Evolutionary conservation across 192 early-diverging fungal species (phyloP), one percentile per base, ranked within the genome.

Genomic region (Coemansia sp.): DNA sequence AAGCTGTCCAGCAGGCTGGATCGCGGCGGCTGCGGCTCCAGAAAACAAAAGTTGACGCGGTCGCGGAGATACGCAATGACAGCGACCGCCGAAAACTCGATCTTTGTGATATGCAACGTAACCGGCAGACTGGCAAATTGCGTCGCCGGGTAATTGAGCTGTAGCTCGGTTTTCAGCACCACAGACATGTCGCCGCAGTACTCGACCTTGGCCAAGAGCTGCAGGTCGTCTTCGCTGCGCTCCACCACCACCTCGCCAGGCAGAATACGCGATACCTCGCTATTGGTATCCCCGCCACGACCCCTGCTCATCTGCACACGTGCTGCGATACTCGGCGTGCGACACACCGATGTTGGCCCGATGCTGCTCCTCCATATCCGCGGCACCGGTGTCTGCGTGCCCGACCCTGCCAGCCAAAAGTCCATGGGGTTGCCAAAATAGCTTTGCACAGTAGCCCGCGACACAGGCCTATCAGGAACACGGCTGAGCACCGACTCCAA

Each of bases 111-210:
- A 17, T 80, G 77, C 36, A 94, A 65, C 9, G 86, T 85, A 18
- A 94, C 89, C 0, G 93, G 93, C 14, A 94, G 64, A 14, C 86
- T 88, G 81, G 90, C 83, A 73, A 94, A 93, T 60, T 88, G 86
- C 63, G 87, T 71, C 8, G 88, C 89, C 8, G 91, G 90, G 73
- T 94, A 91, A 72, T 93, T 91, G 70, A 94, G 87, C 18, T 87
- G 78, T 28, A 94, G 61, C 68, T 90, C 88, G 1, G 90, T 93
- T 15, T 81, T 56, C 1, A 94, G 67, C 14, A 88, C 86, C 74
- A 92, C 85, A 4, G 83, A 79, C 89, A 94, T 90, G 64, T 91
- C 85, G 20, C 93, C 92, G 45, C 86, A 83, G 64, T 94, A 94
- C n/a, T 82, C 66, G 1, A 93, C 76, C 15, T 73, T 63, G 38